Percentiles rank a stretch among this genome's conserved stretches.
Conservation (phyloP, 768 basidiomycete species). For the Myochromella boudieri region DNA sequence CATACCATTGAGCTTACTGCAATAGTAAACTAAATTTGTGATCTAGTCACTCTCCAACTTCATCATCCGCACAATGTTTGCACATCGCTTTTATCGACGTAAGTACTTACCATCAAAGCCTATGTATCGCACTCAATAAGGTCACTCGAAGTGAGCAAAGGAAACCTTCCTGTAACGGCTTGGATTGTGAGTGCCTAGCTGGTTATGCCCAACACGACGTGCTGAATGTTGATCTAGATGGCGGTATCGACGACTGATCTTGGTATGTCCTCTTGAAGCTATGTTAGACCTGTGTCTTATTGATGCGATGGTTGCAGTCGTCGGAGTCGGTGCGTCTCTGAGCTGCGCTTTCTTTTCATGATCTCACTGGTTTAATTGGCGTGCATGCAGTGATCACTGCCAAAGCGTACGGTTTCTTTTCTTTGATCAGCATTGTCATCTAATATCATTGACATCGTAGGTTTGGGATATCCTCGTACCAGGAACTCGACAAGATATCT, state of each 20-base stretch:
- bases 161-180: slow-evolving; percentile 39
- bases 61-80: slow-evolving; percentile 51
- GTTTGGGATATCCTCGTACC: slow-evolving; percentile 36
- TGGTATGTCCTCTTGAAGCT: slow-evolving; percentile 37
- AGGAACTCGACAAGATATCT: slow-evolving; percentile 35
- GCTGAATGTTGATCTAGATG: slow-evolving; percentile 27
- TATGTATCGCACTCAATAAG: neutral
- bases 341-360: neutral
- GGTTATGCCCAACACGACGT: too few relatives aligned
- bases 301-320: too few relatives aligned
- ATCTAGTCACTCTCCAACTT: slow-evolving; percentile 48
- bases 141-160: slow-evolving; percentile 39
- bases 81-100: slow-evolving; percentile 50
- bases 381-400: slow-evolving; percentile 44
- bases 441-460: slow-evolving; percentile 25
- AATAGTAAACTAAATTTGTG: neutral
- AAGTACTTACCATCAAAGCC: slow-evolving; percentile 19
- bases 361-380: neutral
- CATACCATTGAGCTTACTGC: neutral
- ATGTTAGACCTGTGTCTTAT: too few relatives aligned
- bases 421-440: neutral
- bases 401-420: slow-evolving; percentile 43
- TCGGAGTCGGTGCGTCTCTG: slow-evolving; percentile 33
- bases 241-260: slow-evolving; percentile 43
- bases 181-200: slow-evolving; percentile 47